Evolutionary conservation across 805 yeast genomes (phyloP), one percentile per base, ranked within the genome.

Genomic region (Ogataea populi-albae): DNA sequence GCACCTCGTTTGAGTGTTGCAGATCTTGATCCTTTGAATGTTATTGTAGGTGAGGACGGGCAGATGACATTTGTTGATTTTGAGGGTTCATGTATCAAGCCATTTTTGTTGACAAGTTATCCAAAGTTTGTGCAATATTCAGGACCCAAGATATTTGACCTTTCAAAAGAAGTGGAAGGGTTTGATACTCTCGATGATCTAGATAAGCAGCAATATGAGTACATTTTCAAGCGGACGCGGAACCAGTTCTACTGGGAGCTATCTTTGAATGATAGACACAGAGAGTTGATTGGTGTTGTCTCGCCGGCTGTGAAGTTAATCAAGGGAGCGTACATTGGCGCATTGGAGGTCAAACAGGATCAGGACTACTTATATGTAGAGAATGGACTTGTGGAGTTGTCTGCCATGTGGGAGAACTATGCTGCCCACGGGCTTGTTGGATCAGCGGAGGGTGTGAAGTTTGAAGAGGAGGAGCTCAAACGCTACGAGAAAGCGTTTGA

Each of bases 21-120:
- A 4, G 98, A 93, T 58, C 64, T 93, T 47, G 94, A 87, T 58
- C 98, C 98, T 16, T 70, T 89, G 75, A 91, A 91, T 55, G 86
- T 86, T 6, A 67, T 88, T 29, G 57, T 71, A 17, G 61, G 30
- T 16, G 30, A 61, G n/a, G 64, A 69, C 26, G 41, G 54, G n/a
- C 60, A 57, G 6, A 65, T 66, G 14, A 74, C 70, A 50, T 77
- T 88, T 43, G 55, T 88, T 35, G 98, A 91, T 62, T 82, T 89
- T 55, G 98, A 93, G 64, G 80, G 82, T 49, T 61, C 89, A 8
- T 60, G 79, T 12, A 77, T 87, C 45, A 84, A 86, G 57, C 98
- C 98, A 32, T 84, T 84, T 52, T 66, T 86, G 32, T 73, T 86
- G 47, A 81, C 81, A 42, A 77, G 74, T 25, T 79, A 87, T 41